Evolutionary conservation across 345 rosid genomes (phyloP).

Genomic region (Populus pruinosa): DNA sequence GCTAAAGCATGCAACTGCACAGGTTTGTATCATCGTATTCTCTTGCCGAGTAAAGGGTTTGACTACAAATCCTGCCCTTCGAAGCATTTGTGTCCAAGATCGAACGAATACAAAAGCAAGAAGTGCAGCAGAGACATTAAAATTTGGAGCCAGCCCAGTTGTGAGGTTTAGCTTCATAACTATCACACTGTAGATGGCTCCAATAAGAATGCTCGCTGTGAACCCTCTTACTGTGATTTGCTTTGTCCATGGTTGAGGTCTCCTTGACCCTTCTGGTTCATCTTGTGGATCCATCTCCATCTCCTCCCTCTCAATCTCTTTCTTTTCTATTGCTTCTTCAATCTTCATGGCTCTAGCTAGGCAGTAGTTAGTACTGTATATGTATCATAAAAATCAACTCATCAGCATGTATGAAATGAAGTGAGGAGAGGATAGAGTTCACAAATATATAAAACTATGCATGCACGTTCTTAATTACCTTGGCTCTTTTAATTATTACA

Average conservation of each 20-base stretch:
- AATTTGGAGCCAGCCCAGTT: constrained; percentile 70
- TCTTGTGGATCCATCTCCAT: constrained; percentile 9
- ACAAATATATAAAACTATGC: too few species aligned
- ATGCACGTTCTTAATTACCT: too few species aligned
- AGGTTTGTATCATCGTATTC: constrained; percentile 92
- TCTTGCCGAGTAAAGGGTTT: constrained; percentile 89
- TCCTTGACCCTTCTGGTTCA: constrained; percentile 16
- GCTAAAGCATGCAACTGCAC: constrained; percentile 93
- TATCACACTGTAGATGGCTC: constrained; percentile 72
- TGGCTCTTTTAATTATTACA: too few species aligned
- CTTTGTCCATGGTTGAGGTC: constrained; percentile 63
- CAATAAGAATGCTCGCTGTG: constrained; percentile 66
- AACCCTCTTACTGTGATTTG: constrained; percentile 77
- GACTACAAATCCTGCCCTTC: constrained; percentile 54
- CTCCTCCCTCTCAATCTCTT: constrained; percentile 28
- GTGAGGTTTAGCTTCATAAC: constrained; percentile 83
- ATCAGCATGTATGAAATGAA: too few species aligned
- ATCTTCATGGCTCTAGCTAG: not conserved
- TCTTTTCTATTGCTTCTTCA: constrained; percentile 26
- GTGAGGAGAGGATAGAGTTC: too few species aligned
- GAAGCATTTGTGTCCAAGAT: constrained; percentile 75
- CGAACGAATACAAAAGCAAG: constrained; percentile 69
- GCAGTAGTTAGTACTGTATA: too few species aligned
- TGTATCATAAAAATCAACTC: too few species aligned
- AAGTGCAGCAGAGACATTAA: constrained; percentile 88